A percentile compares a stretch with the other conserved stretches of the same genome.
Evolutionary conservation across 108 stramenopile species (phyloP).

Genomic region (Fistulifera pelliculosa): DNA sequence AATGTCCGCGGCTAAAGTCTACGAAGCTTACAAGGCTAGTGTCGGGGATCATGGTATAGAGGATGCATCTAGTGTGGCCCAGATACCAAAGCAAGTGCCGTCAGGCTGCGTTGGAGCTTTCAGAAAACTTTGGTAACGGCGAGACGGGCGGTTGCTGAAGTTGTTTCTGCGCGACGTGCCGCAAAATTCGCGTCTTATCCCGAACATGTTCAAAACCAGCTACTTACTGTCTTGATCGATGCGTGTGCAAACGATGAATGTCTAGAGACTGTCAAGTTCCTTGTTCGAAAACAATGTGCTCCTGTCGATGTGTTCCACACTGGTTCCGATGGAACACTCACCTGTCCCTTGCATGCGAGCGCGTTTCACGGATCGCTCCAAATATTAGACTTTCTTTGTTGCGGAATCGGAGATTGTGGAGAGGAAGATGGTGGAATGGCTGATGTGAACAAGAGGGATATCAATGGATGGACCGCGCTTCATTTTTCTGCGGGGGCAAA

Average conservation of each 20-base stretch:
- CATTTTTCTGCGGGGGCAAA: constrained; percentile 75
- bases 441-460: constrained; percentile 45
- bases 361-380: constrained; percentile 59
- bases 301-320: constrained; percentile 66
- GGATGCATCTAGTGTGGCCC: constrained; percentile 2
- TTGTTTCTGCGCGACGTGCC: constrained; percentile 36
- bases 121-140: constrained; percentile 38
- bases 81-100: background rate
- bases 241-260: constrained; percentile 59
- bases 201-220: constrained; percentile 32
- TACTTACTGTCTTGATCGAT: constrained; percentile 44
- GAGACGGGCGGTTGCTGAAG: constrained; percentile 20
- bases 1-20: constrained; percentile 26
- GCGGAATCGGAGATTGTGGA: constrained; percentile 41
- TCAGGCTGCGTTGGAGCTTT: constrained; percentile 77
- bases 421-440: constrained; percentile 52
- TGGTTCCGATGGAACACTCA: constrained; percentile 61
- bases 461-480: constrained; percentile 71
- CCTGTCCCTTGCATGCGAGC: constrained; percentile 68
- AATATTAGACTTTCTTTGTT: constrained; percentile 50
- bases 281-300: constrained; percentile 28
- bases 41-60: no score
- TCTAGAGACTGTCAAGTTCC: constrained; percentile 46
- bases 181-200: constrained; percentile 32
- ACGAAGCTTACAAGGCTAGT: constrained; percentile 23